Evolutionary conservation across 345 rosid genomes (phyloP), one percentile per base, ranked within the genome.

Genomic region (Lenwebbia sp.): DNA sequence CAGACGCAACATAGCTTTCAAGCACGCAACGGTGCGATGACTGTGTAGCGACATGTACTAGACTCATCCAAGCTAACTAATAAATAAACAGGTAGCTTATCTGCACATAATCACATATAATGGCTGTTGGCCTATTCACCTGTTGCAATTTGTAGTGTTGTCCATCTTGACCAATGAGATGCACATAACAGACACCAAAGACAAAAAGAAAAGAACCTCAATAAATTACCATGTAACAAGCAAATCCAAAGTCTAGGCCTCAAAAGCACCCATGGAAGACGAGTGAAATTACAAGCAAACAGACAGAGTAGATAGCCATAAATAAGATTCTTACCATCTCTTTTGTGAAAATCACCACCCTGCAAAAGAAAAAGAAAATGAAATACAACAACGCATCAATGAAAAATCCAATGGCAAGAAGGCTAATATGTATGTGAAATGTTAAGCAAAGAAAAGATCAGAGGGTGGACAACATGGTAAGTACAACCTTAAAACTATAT

Each of bases 401-500:
- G 84, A 82, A 33, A 54, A 49, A 88, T 88, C 55, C 37, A 49
- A 52, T 13, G 70, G 56, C 44, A 23, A 74, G 30, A 41, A 65
- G 40, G 49, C 40, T 40, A 8, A 85, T 52, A 82, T 84, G 84
- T 83, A 88, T 84, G 88, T 89, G 89, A 84, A 91, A 88, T 85
- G 88, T 76, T 65, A 93, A 90, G 88, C 92, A 93, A 84, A 90
- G 90, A 88, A 90, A 90, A 89, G 74, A 84, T 91, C 93, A 90
- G 90, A 92, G 90, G 92, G 91, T 92, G 86, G 87, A 92, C 94
- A 92, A 92, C 96, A 92, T 83, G 82, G 92, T 92, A 94, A 93
- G 94, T 89, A 95, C 98, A 95, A 97, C 99, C 99, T 97, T 91
- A 97, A 96, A 96, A 95, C 98, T 93, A 97, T 85, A 93, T 95